Evolutionary conservation across 2,329 filamentous ascomycete genomes (phyloP).

Genomic region (Colletotrichum orbiculare): DNA sequence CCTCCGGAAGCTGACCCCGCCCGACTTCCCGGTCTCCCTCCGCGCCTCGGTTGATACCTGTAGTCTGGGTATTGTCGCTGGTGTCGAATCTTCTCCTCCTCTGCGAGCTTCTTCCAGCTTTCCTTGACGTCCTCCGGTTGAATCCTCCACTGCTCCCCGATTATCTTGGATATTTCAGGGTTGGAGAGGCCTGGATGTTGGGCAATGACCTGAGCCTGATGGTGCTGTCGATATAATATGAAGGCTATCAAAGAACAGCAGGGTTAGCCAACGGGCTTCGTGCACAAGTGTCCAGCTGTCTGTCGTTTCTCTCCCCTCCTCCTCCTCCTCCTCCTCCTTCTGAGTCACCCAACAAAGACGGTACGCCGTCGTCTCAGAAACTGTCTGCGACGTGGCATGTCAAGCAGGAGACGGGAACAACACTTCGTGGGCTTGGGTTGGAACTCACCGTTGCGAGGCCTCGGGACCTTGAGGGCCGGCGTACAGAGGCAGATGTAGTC

Average conservation of each 20-base stretch:
- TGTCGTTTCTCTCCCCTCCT: not conserved
- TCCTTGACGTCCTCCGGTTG: conserved; percentile 80
- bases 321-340: not conserved
- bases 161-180: conserved; percentile 97
- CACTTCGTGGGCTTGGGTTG: conserved; percentile 8
- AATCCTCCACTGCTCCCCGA: conserved; percentile 90
- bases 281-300: conserved; percentile 23
- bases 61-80: conserved; percentile 93
- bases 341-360: conserved; percentile 32
- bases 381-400: conserved; percentile 12
- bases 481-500: conserved; percentile 67
- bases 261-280: conserved; percentile 40
- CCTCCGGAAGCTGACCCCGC: conserved; percentile 53
- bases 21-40: conserved; percentile 52
- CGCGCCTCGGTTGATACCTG: conserved; percentile 87
- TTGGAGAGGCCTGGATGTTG: conserved; percentile 92
- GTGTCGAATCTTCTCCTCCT: conserved; percentile 92
- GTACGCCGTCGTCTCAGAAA: conserved; percentile 16
- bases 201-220: conserved; percentile 83
- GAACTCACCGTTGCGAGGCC: conserved; percentile 68
- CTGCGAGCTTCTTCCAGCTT: conserved; percentile 89
- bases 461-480: conserved; percentile 66
- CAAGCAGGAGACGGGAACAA: conserved; percentile 27
- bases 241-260: conserved; percentile 73
- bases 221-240: conserved; percentile 95